Evolutionary conservation across 192 early-diverging fungal species (phyloP).

Genomic region (Entomortierella beljakovae): DNA sequence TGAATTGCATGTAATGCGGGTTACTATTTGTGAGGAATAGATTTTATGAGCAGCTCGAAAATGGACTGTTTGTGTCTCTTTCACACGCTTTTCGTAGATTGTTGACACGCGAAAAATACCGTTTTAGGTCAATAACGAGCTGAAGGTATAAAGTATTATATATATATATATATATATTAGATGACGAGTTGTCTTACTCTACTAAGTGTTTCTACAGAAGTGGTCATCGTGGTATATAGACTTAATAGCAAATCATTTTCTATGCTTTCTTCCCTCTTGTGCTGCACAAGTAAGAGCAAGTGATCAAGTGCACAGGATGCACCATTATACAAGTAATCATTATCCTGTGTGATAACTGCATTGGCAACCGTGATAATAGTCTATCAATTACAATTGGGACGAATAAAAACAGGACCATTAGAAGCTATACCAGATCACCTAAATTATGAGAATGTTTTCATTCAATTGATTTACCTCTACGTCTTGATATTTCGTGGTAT

Average conservation of each 20-base stretch:
- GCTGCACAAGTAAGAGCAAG: constrained; percentile 11
- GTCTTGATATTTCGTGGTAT: background rate
- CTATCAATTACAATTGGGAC: background rate
- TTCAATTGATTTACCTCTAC: too few species aligned
- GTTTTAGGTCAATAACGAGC: too few species aligned
- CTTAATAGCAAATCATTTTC: constrained; percentile 5
- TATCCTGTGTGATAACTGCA: constrained; percentile 45
- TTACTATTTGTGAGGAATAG: background rate
- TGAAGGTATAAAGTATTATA: too few species aligned
- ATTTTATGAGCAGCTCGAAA: too few species aligned
- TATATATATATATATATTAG: too few species aligned
- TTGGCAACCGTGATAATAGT: constrained; percentile 16
- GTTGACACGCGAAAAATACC: too few species aligned
- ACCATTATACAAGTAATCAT: constrained; percentile 28
- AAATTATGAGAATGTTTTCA: too few species aligned
- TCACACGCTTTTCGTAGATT: too few species aligned
- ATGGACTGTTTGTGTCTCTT: too few species aligned
- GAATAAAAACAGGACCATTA: too few species aligned
- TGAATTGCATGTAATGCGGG: background rate
- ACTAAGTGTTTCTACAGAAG: constrained; percentile 5
- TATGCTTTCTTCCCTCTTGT: background rate
- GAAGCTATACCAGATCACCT: too few species aligned
- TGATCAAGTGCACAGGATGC: constrained; percentile 21
- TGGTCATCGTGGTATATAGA: background rate
- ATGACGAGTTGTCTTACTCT: constrained; percentile 10